Percentiles rank a stretch among this genome's conserved stretches.
Conservation (phyloP, 805 yeast genomes). For the Dipodascus geniculatus region DNA sequence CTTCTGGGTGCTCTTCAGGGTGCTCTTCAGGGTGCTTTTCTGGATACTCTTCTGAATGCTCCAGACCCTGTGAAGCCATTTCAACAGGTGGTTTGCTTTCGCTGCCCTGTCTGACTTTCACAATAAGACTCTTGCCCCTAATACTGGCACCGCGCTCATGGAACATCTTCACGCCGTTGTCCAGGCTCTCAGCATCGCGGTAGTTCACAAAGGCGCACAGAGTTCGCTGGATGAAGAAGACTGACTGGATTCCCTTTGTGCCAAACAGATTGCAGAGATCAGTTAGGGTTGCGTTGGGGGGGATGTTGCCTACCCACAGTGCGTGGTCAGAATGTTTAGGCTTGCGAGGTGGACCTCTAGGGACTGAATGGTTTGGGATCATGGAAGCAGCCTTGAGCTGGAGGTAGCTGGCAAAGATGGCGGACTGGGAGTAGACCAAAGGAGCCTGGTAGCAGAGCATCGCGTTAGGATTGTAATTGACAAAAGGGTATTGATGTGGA, state of each 20-base stretch:
- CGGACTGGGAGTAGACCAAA: background rate
- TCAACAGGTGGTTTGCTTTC: background rate
- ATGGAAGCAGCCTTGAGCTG: background rate
- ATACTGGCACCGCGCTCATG: constrained; percentile 20
- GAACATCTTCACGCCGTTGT: constrained; percentile 21
- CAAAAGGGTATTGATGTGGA: background rate
- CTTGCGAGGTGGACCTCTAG: background rate
- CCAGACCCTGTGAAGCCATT: background rate
- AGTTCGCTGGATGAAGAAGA: constrained; percentile 30
- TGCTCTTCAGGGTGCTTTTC: no score
- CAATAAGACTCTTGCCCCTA: constrained; percentile 25
- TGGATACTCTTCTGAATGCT: background rate
- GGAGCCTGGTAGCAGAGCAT: background rate
- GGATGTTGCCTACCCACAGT: constrained; percentile 37
- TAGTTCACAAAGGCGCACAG: constrained; percentile 33
- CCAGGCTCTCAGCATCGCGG: constrained; percentile 20
- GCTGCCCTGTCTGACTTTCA: constrained; percentile 14
- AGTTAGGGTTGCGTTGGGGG: constrained; percentile 24
- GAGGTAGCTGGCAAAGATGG: background rate
- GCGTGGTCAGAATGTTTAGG: constrained; percentile 23
- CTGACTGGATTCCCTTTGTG: constrained; percentile 25
- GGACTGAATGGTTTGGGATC: background rate
- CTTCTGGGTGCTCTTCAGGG: no score
- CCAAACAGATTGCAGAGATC: constrained; percentile 29
- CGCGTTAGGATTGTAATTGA: background rate